These are phyloP conservation scores for Guadua angustifolia DNA, from an alignment of 176 grass and related monocot genomes.

Conservation along the genomic window DNA sequence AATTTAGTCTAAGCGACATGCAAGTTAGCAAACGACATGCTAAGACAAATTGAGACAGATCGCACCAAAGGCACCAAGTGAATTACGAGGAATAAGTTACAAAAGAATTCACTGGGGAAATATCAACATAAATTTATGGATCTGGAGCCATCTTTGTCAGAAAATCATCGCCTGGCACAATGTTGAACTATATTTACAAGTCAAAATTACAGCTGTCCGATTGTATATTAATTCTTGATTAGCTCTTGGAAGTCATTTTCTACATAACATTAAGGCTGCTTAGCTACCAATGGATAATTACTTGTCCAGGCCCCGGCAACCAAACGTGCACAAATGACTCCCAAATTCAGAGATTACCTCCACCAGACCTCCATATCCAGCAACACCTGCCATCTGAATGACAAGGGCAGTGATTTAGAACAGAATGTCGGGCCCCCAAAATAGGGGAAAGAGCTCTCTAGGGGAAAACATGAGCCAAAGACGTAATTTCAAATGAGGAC, in stretches of 20 bases:
- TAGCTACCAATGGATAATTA: constrained; percentile 3
- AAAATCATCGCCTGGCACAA: background rate
- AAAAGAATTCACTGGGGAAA: background rate
- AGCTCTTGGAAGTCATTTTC: background rate
- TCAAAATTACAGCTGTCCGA: background rate
- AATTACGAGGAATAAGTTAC: background rate
- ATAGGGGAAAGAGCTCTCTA: background rate
- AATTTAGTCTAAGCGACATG: background rate
- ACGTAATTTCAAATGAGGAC: constrained; percentile 10
- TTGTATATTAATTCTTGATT: background rate
- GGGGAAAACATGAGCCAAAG: background rate
- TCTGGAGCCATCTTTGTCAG: constrained; percentile 10
- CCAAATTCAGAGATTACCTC: constrained; percentile 87
- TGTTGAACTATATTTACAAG: constrained; percentile 11
- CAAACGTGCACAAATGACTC: constrained; percentile 84
- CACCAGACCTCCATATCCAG: constrained; percentile 77
- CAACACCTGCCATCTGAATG: constrained; percentile 68
- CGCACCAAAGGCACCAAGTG: background rate
- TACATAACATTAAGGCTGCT: background rate
- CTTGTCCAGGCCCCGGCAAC: constrained; percentile 61
- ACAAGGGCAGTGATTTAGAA: background rate
- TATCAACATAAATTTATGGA: background rate
- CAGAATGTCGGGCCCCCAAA: background rate
- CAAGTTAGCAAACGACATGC: background rate
- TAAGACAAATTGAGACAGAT: background rate